Evolutionary conservation across 768 basidiomycete species (phyloP).

Genomic region (Leccinum imitatum): DNA sequence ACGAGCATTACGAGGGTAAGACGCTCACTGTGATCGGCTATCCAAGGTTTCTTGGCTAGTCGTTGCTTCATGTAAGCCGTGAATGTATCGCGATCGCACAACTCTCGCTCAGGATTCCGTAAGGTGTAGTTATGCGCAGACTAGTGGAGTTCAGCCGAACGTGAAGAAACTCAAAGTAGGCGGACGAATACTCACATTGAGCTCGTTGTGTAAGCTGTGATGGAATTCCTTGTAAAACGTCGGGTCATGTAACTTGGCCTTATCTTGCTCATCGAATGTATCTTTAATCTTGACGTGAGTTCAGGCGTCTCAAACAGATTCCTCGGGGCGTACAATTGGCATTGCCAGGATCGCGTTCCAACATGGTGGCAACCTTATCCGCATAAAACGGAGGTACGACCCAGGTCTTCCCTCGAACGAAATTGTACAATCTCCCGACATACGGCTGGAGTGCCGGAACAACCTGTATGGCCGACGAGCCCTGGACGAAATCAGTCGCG

Average conservation of each 20-base stretch:
- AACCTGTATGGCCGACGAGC: not conserved
- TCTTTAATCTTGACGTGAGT: not conserved
- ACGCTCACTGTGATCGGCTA: not conserved
- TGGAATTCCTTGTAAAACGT: not conserved
- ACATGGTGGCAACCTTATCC: not conserved
- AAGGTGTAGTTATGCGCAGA: slow-evolving; percentile 43
- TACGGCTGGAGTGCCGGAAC: not conserved
- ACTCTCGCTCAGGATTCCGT: slow-evolving; percentile 36
- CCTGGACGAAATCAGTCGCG: not conserved
- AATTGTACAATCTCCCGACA: not conserved
- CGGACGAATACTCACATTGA: not conserved
- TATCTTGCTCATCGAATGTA: not conserved
- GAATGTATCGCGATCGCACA: slow-evolving; percentile 34
- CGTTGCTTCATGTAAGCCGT: slow-evolving; percentile 47
- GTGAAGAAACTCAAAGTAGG: not conserved
- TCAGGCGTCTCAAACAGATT: not conserved
- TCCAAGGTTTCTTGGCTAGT: slow-evolving; percentile 57
- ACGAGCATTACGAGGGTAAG: not conserved
- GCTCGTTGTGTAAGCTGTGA: not conserved
- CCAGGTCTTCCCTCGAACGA: not conserved
- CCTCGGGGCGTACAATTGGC: slow-evolving; percentile 40
- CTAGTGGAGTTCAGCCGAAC: not conserved
- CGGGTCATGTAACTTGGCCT: not conserved
- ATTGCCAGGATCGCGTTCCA: not conserved
- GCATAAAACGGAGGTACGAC: not conserved